phyloP scores from a whole-genome alignment of 441 rosid species.

The Aquilaria agallochum region DNA sequence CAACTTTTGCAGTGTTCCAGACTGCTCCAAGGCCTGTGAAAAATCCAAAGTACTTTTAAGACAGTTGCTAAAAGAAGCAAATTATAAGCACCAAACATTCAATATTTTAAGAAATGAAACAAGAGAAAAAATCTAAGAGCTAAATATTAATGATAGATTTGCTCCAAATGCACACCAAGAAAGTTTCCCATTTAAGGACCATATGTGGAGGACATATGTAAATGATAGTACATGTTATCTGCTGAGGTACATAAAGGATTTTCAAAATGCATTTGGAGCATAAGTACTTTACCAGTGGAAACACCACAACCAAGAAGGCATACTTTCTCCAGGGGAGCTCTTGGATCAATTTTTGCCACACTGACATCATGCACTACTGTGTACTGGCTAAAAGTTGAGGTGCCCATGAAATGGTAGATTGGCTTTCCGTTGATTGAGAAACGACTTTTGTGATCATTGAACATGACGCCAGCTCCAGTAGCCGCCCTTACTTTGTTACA shows the following conservation, averaged over 20 bases:
- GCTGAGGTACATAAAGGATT: no score
- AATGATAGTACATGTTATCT: no score
- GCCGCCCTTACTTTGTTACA: constrained; percentile 91
- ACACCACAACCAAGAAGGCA: constrained; percentile 99
- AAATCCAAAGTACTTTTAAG: background rate
- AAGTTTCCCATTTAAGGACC: no score
- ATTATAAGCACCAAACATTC: background rate
- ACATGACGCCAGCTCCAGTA: constrained; percentile 94
- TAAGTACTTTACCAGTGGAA: constrained; percentile 65
- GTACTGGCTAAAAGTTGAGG: constrained; percentile 61
- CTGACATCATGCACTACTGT: constrained; percentile 73
- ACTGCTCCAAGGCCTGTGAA: constrained; percentile 90
- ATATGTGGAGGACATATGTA: no score
- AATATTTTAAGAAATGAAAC: background rate
- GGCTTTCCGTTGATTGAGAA: constrained; percentile 87
- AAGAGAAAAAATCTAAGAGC: background rate
- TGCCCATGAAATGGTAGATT: constrained; percentile 96
- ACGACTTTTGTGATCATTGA: constrained; percentile 80
- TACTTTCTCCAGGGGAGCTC: constrained; percentile 93
- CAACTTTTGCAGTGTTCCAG: constrained; percentile 99
- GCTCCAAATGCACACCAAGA: no score
- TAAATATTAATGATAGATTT: no score
- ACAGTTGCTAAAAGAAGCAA: background rate
- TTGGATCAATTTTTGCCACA: constrained; percentile 88
- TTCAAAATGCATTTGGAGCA: background rate